Evolutionary conservation across 495 filamentous ascomycete genomes (phyloP), one percentile per base, ranked within the genome.

Genomic region (Acidiella bohemica): DNA sequence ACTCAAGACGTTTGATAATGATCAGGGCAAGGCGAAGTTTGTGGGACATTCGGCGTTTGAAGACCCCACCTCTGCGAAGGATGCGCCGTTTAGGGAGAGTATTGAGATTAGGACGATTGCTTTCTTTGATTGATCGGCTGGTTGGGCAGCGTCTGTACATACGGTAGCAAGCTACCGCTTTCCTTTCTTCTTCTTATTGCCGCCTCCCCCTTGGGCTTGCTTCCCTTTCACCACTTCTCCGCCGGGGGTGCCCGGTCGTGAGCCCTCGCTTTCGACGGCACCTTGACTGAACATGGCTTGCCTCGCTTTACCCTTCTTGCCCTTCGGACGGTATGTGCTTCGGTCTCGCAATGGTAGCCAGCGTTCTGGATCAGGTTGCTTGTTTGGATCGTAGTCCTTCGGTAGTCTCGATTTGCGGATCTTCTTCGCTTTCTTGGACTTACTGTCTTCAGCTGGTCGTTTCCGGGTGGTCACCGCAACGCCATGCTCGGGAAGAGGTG

Each of bases 271-370:
- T 57, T 75, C 72, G 28, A 75, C 60, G 25, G 86, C 86, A 48
- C 90, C 90, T 63, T 97, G 90, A 9, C 84, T 94, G 22, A 78
- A 64, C 30, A 80, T 81, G 19, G 70, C 72, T 64, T 80, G 81
- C 70, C 81, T 86, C 65, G 80, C 82, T 68, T 84, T 87, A 9
- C 83, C 83, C 68, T 93, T 95, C 58, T 76, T 79, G 9, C 86
- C 85, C 63, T 92, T 93, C 11, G 87, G 87, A 35, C 79, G 64
- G 61, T 93, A 99, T 30, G 72, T 78, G 47, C 81, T 92, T 12
- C 90, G 70, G 53, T 99, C 90, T 34, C 78, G 71, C 41, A 96
- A 63, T 17, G 90, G 88, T 42, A 96, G 60, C 90, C 90, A 99
- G 34, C 90, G 64, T 61, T 99, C 92, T 1, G 82, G 78, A 53